Percentiles rank a stretch among this genome's conserved stretches.
These are phyloP conservation scores for Phytophthora ramorum DNA, from an alignment of 352 stramenopile species.

Conservation along the genomic window DNA sequence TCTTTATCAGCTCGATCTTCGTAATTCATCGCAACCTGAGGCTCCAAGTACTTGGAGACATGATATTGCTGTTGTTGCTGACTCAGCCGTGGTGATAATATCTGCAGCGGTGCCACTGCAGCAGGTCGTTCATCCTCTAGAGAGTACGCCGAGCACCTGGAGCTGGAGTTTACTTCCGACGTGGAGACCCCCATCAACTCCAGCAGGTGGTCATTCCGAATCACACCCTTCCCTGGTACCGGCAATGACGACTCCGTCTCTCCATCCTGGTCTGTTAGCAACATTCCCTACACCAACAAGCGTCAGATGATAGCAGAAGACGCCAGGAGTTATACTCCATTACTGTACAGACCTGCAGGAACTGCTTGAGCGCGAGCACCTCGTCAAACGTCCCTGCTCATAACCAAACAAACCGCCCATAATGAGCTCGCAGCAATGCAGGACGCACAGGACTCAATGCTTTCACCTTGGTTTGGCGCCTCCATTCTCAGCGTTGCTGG, in stretches of 20 bases:
- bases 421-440: slow-evolving; percentile 4
- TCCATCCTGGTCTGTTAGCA: slow-evolving; percentile 17
- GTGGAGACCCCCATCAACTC: slow-evolving; percentile 24
- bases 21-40: neutral
- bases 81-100: slow-evolving; percentile 1
- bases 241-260: neutral
- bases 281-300: slow-evolving; percentile 18
- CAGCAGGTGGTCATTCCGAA: slow-evolving; percentile 29
- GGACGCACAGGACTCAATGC: neutral
- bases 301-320: neutral
- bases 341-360: slow-evolving; percentile 30
- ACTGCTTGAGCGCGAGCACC: slow-evolving; percentile 61
- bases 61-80: neutral
- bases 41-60: neutral
- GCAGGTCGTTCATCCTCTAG: slow-evolving; percentile 18
- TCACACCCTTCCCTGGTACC: slow-evolving; percentile 7
- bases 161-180: slow-evolving; percentile 22
- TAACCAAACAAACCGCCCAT: neutral
- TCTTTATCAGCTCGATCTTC: slow-evolving; percentile 3
- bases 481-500: slow-evolving; percentile 10
- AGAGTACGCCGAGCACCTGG: slow-evolving; percentile 16
- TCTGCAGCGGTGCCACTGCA: slow-evolving; percentile 19
- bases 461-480: slow-evolving; percentile 11
- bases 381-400: slow-evolving; percentile 58
- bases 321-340: neutral